Evolutionary conservation across 2,329 filamentous ascomycete genomes (phyloP), one percentile per base, ranked within the genome.

Genomic region (Ascomycota sp.): DNA sequence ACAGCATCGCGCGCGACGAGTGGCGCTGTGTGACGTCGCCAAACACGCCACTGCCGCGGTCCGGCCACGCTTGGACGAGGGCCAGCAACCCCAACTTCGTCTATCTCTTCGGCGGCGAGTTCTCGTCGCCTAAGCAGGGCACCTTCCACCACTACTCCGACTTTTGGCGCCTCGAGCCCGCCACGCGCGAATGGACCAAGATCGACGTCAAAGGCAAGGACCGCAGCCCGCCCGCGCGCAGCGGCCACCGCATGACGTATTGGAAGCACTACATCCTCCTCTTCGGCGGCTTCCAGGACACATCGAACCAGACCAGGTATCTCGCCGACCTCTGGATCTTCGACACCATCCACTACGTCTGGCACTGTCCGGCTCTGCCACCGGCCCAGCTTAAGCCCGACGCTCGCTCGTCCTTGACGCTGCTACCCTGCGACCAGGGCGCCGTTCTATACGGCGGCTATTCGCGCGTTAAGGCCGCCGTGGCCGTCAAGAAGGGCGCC

Each of bases 101-200:
- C 34, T 98, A 92, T 52, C 59, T 98, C 11, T 95, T 95, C 48
- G 89, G 89, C 41, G 89, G 86, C 39, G 89, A 98, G 56, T 98
- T 98, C 53, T 91, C 80, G 37, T 86, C 77, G 25, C 89, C 89
- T 2, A 95, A 93, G 51, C 89, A 95, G 55, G 89, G 89, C 4
- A 95, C 86, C 0, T 98, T 98, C 48, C 93, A 98, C 53, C 89
- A 98, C 55, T 98, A 98, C 59, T 92, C 92, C 47, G 89, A 95
- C 57, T 95, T 98, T 52, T 98, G 89, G 86, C 68, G 77, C 33
- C 66, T 95, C 30, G 84, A 95, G 48, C 78, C 86, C 1, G 67
- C 66, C 7, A 74, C 70, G 7, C 67, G 83, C 45, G 89, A 98
- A 58, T 98, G 89, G 89, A 79, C 72, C 36, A 77, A 84, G 39